These are phyloP conservation scores for Talaromyces sp. DNA, from an alignment of 2,329 filamentous ascomycete genomes.

Conservation along the genomic window DNA sequence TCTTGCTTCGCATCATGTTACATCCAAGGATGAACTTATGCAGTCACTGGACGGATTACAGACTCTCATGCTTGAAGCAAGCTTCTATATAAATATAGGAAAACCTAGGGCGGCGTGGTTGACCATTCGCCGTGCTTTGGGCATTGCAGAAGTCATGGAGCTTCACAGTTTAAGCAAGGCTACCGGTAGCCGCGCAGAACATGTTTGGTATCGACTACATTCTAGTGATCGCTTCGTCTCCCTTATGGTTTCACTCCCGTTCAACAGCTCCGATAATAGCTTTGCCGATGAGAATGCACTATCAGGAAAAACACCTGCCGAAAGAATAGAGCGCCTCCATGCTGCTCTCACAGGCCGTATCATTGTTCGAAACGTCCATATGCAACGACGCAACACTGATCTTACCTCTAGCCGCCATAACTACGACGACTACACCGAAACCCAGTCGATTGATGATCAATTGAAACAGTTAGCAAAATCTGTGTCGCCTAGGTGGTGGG, in stretches of 20 bases:
- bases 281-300: slow-evolving; percentile 3
- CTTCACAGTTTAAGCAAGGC: slow-evolving; percentile 23
- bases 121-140: slow-evolving; percentile 42
- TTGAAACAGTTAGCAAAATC: slow-evolving; percentile 14
- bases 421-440: slow-evolving; percentile 8
- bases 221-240: slow-evolving; percentile 44
- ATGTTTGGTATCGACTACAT: slow-evolving; percentile 31
- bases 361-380: slow-evolving; percentile 14
- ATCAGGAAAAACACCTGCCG: not conserved
- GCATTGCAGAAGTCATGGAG: slow-evolving; percentile 45
- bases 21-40: slow-evolving; percentile 41
- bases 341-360: slow-evolving; percentile 12
- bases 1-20: slow-evolving; percentile 21
- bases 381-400: slow-evolving; percentile 5
- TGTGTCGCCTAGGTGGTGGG: slow-evolving; percentile 12
- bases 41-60: slow-evolving; percentile 47
- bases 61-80: slow-evolving; percentile 43
- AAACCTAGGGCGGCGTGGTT: slow-evolving; percentile 48
- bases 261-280: slow-evolving; percentile 21
- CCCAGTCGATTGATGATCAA: slow-evolving; percentile 14
- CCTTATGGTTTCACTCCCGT: slow-evolving; percentile 46
- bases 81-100: slow-evolving; percentile 49
- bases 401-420: not conserved
- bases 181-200: slow-evolving; percentile 14
- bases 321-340: slow-evolving; percentile 14